These are phyloP conservation scores for Discostella stelligeroides DNA, from an alignment of 108 stramenopile genomes.

Conservation along the genomic window DNA sequence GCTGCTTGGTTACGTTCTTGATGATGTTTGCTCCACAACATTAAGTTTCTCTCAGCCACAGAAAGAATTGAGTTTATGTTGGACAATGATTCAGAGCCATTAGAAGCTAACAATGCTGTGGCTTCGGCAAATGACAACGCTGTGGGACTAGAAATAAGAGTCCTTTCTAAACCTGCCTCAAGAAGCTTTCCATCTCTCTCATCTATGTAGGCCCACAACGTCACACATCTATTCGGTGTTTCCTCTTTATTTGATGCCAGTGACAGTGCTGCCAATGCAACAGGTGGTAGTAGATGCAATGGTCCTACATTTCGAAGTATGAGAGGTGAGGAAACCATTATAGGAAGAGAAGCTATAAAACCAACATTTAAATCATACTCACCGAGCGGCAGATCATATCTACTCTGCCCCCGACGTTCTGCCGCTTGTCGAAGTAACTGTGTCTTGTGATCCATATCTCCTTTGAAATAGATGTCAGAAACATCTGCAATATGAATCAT, in stretches of 20 bases:
- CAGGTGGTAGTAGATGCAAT: conserved; percentile 81
- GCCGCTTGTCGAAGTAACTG: conserved; percentile 60
- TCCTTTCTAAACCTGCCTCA: conserved; percentile 83
- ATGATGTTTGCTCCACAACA: conserved; percentile 55
- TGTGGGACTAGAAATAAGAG: conserved; percentile 63
- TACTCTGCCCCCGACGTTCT: conserved; percentile 64
- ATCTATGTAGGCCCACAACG: conserved; percentile 88
- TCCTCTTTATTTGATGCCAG: conserved; percentile 45
- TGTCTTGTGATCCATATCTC: conserved; percentile 6
- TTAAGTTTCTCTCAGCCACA: conserved; percentile 61
- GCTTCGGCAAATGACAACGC: conserved; percentile 71
- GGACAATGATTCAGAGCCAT: conserved; percentile 24
- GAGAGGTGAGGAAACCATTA: neutral
- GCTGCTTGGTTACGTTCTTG: conserved; percentile 54
- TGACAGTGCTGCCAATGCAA: conserved; percentile 63
- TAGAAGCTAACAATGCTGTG: conserved; percentile 47
- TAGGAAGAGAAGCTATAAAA: neutral
- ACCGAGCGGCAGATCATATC: conserved; percentile 83
- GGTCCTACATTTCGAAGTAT: conserved; percentile 35
- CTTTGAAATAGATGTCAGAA: conserved; percentile 71
- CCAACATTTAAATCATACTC: neutral
- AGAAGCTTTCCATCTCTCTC: conserved; percentile 71
- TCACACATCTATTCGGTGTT: conserved; percentile 69
- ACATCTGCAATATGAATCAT: conserved; percentile 84
- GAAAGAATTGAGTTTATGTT: conserved; percentile 55